These are phyloP conservation scores for Bimuria novae-zelandiae DNA, from an alignment of 2,329 filamentous ascomycete species.

Conservation along the genomic window DNA sequence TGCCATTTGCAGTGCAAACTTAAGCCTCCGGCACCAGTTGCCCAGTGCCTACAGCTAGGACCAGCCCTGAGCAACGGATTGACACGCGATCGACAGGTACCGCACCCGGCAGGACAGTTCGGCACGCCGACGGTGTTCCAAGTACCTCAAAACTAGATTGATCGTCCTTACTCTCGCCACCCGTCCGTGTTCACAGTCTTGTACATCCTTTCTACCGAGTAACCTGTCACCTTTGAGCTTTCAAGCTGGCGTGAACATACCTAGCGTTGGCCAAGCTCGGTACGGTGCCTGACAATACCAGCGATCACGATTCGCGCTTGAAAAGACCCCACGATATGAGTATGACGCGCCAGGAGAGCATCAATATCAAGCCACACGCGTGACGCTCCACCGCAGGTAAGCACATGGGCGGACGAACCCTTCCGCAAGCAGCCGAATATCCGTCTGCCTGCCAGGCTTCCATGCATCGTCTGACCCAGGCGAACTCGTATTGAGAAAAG, in stretches of 20 bases:
- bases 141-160: no score
- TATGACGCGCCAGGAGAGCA: constrained; percentile 6
- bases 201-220: no score
- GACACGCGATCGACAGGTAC: constrained; percentile 24
- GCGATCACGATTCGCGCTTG: neutral
- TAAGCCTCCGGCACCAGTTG: constrained; percentile 15
- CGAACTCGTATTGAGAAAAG: no score
- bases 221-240: no score
- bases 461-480: no score
- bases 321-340: constrained; percentile 7
- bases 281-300: neutral
- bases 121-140: neutral
- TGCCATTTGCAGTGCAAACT: constrained; percentile 16
- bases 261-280: no score
- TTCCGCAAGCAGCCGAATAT: constrained; percentile 4
- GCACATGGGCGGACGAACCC: constrained; percentile 1
- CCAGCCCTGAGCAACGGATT: neutral
- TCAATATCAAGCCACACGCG: constrained; percentile 20
- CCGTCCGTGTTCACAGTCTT: no score
- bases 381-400: constrained; percentile 10
- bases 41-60: constrained; percentile 3
- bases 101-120: neutral
- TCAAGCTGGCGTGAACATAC: no score
- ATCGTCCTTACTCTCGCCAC: no score
- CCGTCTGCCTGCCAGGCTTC: neutral